Conservation (phyloP, 2,329 filamentous ascomycete genomes). For the Penicillium sp. region DNA sequence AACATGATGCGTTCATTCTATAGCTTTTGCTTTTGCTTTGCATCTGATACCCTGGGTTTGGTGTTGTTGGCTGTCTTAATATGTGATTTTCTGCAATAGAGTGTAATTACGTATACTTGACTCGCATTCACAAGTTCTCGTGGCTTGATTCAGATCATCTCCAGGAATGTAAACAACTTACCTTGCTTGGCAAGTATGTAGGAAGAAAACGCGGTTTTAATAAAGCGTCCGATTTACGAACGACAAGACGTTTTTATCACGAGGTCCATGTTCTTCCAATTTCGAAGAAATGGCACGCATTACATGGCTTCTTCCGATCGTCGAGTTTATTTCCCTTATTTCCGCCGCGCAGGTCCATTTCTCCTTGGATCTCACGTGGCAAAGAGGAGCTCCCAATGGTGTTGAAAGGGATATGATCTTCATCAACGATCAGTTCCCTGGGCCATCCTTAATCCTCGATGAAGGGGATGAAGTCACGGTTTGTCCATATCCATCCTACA, state of each 20-base stretch:
- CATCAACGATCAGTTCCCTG: constrained; percentile 13
- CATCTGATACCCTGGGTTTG: constrained; percentile 25
- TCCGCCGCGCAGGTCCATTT: constrained; percentile 14
- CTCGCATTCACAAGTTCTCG: no score
- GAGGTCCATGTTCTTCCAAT: neutral
- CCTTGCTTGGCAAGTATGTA: neutral
- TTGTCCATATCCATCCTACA: neutral
- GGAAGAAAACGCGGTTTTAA: neutral
- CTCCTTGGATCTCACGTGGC: constrained; percentile 32
- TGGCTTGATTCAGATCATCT: no score
- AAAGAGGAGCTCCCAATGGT: constrained; percentile 26
- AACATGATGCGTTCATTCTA: constrained; percentile 32
- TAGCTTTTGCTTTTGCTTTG: constrained; percentile 1
- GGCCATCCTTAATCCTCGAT: constrained; percentile 9
- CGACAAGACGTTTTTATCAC: no score
- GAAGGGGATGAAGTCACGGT: constrained; percentile 13
- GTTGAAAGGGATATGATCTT: constrained; percentile 26
- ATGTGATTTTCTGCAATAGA: constrained; percentile 4
- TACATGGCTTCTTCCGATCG: neutral
- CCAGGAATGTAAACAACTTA: neutral
- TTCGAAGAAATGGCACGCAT: neutral
- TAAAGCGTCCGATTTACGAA: neutral
- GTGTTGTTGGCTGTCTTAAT: constrained; percentile 16
- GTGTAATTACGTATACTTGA: neutral
- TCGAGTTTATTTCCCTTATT: neutral